Base-by-base conservation (phyloP, 805 yeast species). In the Wickerhamiella nectarea region DNA sequence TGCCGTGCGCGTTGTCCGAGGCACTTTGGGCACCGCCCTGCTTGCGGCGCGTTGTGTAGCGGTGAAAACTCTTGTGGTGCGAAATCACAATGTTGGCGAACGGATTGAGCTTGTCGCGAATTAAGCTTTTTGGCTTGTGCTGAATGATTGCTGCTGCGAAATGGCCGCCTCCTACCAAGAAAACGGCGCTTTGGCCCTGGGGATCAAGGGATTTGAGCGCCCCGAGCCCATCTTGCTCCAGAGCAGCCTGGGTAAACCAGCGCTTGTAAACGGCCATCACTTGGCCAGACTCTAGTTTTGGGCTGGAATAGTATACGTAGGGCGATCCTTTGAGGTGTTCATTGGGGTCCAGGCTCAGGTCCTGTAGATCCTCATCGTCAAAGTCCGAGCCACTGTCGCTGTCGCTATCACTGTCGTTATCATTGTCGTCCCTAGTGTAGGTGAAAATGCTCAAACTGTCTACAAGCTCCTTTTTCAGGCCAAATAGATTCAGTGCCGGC, bases 21-120 rank as follows among this genome's bases (percentile, higher is more conserved):
- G 96, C 87, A 50, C 87, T 75, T 59, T 91, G 98, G 0, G 96
- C 74, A 1, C 98, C 98, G 67, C 98, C 98, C 61, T 91, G 98
- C 57, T 91, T 91, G 50, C 95, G 72, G 66, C 98, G 76, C 1
- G 96, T 86, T 2, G 98, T 91, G 56, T 91, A 91, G 51, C 97
- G 70, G 59, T 89, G 98, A 60, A 83, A 84, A 0, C 96, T 81
- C 55, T 86, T 89, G 46, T 85, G 84, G 14, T 67, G 79, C 2
- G 86, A 42, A 7, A 87, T 60, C 3, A 52, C 46, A 34, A 61
- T 46, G 44, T 54, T 52, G 12, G 56, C 53, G 39, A 49, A 40
- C 69, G 72, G 15, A 79, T 93, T 14, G 74, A 59, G 77, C 84
- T 65, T n/a, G 71, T 56, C 11, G 71, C 68, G 43, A 66, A 72